These are phyloP conservation scores for Lipomyces japonicus DNA, from an alignment of 805 yeast species.

Conservation along the genomic window DNA sequence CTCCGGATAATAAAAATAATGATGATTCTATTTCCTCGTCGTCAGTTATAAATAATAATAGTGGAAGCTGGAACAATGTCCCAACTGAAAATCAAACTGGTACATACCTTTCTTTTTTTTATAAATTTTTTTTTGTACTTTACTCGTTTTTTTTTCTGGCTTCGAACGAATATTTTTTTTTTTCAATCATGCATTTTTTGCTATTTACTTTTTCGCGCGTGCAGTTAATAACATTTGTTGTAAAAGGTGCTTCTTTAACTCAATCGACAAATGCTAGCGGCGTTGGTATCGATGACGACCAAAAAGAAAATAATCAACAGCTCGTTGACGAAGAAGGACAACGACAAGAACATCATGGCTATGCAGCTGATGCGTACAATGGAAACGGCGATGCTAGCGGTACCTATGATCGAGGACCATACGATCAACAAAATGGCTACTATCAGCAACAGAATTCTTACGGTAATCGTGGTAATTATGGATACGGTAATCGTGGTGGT, in stretches of 20 bases:
- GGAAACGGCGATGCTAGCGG: not conserved
- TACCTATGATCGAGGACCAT: not conserved
- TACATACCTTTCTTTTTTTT: not conserved
- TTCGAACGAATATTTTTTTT: not conserved
- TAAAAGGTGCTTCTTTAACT: slow-evolving; percentile 7
- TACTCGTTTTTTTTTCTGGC: not conserved
- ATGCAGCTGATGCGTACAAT: not conserved
- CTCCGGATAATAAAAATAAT: slow-evolving; percentile 2
- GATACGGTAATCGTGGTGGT: not conserved
- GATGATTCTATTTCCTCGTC: not conserved
- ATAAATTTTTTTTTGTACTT: not conserved
- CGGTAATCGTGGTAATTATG: not conserved
- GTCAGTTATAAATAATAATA: too few relatives aligned
- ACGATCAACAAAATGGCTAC: not conserved
- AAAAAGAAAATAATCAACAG: not conserved
- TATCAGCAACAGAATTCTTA: not conserved
- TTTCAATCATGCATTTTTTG: not conserved
- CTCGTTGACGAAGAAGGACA: not conserved
- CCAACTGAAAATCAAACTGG: too few relatives aligned
- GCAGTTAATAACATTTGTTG: slow-evolving; percentile 1
- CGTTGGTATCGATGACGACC: not conserved
- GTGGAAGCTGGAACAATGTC: too few relatives aligned
- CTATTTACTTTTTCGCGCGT: not conserved
- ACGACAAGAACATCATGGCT: not conserved
- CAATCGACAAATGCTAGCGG: not conserved